phyloP scores from a whole-genome alignment of 352 stramenopile species.

The Globisporangium splendens region DNA sequence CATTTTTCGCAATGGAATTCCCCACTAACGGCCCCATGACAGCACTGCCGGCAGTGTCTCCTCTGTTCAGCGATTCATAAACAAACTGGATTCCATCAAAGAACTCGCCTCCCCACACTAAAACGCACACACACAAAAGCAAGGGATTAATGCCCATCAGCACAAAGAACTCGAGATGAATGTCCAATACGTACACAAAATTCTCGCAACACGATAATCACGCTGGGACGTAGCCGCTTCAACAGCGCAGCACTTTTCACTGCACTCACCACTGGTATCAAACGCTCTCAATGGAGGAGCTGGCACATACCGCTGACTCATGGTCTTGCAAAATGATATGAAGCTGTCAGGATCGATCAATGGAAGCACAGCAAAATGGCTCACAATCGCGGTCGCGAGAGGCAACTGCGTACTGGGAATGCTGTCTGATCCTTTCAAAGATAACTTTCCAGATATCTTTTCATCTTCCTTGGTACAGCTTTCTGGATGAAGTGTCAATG shows the following conservation, averaged over 20 bases:
- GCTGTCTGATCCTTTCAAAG: slow-evolving; percentile 18
- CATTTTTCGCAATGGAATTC: slow-evolving; percentile 34
- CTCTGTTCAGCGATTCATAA: slow-evolving; percentile 35
- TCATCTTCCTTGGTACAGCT: neutral
- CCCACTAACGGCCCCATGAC: slow-evolving; percentile 44
- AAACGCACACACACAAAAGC: slow-evolving; percentile 14
- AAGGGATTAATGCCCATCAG: neutral
- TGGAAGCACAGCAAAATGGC: slow-evolving; percentile 42
- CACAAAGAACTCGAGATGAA: neutral
- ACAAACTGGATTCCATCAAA: slow-evolving; percentile 67
- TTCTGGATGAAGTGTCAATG: neutral
- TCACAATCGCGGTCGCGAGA: slow-evolving; percentile 20
- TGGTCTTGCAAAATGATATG: slow-evolving; percentile 26
- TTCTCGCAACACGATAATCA: slow-evolving; percentile 42
- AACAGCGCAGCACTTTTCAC: slow-evolving; percentile 27
- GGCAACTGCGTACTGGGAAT: neutral
- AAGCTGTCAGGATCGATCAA: slow-evolving; percentile 11
- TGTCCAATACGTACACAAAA: slow-evolving; percentile 43
- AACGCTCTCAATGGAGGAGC: slow-evolving; percentile 42
- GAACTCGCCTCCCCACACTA: slow-evolving; percentile 74
- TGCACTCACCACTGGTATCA: slow-evolving; percentile 21
- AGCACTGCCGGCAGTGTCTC: slow-evolving; percentile 6
- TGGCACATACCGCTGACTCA: slow-evolving; percentile 46
- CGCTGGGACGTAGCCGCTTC: slow-evolving; percentile 32
- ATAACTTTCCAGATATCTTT: neutral